Conservation (phyloP, 2,329 filamentous ascomycete species). For the Thielaviopsis musarum region DNA sequence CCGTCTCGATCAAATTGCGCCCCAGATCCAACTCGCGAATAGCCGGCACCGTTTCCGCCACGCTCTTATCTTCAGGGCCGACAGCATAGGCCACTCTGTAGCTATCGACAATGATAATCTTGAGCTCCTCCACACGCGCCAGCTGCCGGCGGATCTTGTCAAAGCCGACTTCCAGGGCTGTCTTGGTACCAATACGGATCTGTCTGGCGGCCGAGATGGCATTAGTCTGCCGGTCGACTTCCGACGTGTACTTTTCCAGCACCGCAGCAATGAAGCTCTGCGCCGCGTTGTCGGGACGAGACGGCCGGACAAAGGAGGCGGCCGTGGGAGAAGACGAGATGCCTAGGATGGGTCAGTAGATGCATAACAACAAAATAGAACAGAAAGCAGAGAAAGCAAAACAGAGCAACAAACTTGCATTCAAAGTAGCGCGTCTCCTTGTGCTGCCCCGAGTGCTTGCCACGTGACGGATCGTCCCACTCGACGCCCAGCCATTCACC, state of each 20-base stretch:
- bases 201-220: conserved; percentile 20
- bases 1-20: conserved; percentile 58
- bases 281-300: conserved; percentile 48
- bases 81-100: conserved; percentile 37
- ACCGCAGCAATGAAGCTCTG: conserved; percentile 67
- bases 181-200: conserved; percentile 60
- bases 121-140: conserved; percentile 60
- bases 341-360: conserved; percentile 21
- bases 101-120: conserved; percentile 67
- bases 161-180: conserved; percentile 87
- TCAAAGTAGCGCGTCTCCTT: conserved; percentile 65
- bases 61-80: conserved; percentile 20
- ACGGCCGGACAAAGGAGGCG: conserved; percentile 75
- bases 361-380: background rate
- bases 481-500: conserved; percentile 86
- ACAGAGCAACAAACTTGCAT: conserved; percentile 35
- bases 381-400: background rate
- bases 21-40: conserved; percentile 72
- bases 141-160: conserved; percentile 77
- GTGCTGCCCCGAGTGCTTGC: conserved; percentile 81
- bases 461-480: conserved; percentile 77
- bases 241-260: conserved; percentile 65
- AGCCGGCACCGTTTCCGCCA: conserved; percentile 40
- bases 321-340: conserved; percentile 50
- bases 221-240: conserved; percentile 19